These are phyloP conservation scores for Aristolochia fimbriata DNA, from an alignment of 164 flowering plant genomes.

Conservation along the genomic window DNA sequence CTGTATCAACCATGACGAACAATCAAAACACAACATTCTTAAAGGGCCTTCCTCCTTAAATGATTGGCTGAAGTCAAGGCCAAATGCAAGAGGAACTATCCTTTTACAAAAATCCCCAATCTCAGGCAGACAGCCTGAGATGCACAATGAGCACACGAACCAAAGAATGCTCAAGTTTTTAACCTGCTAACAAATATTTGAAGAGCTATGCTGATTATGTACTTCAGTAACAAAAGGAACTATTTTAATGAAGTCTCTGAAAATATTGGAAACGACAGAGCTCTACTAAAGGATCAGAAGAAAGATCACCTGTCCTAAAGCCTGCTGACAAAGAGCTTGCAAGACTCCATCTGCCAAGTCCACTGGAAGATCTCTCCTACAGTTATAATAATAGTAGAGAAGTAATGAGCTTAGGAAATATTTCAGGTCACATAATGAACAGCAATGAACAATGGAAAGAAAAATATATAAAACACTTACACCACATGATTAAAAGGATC, in stretches of 20 bases:
- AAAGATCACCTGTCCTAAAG: constrained; percentile 73
- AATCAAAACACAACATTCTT: not conserved
- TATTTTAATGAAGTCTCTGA: not conserved
- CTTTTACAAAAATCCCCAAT: too few relatives aligned
- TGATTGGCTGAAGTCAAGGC: not conserved
- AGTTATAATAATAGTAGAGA: constrained; percentile 1
- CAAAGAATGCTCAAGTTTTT: too few relatives aligned
- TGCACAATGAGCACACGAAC: too few relatives aligned
- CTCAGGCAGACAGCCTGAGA: too few relatives aligned
- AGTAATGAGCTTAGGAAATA: not conserved
- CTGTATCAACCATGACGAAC: constrained; percentile 19
- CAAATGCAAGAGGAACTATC: not conserved
- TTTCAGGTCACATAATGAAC: not conserved
- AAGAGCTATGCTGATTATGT: not conserved
- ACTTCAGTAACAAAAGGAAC: not conserved
- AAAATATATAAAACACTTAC: not conserved
- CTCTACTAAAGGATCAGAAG: not conserved
- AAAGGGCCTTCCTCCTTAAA: not conserved
- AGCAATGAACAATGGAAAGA: not conserved
- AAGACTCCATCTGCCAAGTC: constrained; percentile 83
- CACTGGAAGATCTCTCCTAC: constrained; percentile 76
- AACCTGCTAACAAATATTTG: too few relatives aligned
- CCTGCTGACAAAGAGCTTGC: constrained; percentile 84
- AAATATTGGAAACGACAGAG: not conserved
- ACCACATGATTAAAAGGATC: not conserved